A percentile compares a stretch with the other conserved stretches of the same genome.
phyloP scores from a whole-genome alignment of 768 basidiomycete genomes.

The Kockovaella imperatae region DNA sequence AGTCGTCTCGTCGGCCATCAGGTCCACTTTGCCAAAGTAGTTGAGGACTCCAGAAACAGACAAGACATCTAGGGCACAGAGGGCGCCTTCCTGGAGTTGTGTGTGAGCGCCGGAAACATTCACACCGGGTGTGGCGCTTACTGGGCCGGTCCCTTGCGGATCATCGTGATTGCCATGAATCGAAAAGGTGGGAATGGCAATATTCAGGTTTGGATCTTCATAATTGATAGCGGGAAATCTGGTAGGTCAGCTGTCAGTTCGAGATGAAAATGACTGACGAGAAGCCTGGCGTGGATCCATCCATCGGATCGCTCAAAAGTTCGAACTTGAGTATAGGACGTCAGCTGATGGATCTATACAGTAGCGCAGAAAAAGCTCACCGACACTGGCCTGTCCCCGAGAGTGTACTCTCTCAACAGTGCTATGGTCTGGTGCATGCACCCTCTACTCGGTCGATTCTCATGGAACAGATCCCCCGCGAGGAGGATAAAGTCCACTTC shows the following conservation, averaged over 20 bases:
- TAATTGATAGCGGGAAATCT: constrained; percentile 97
- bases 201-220: constrained; percentile 90
- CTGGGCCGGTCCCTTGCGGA: constrained; percentile 88
- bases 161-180: constrained; percentile 99
- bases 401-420: constrained; percentile 77
- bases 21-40: constrained; percentile 94
- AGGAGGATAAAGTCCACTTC: constrained; percentile 89
- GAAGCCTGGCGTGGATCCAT: constrained; percentile 77
- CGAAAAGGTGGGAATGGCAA: constrained; percentile 94
- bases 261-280: constrained; percentile 52
- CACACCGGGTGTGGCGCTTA: constrained; percentile 48
- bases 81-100: constrained; percentile 68
- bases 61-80: constrained; percentile 89
- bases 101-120: background rate
- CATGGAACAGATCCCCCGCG: constrained; percentile 94
- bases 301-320: constrained; percentile 82
- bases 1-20: constrained; percentile 62
- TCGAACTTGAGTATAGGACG: constrained; percentile 54
- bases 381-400: constrained; percentile 77
- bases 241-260: background rate
- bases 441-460: constrained; percentile 87
- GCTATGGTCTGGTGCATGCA: constrained; percentile 83
- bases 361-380: constrained; percentile 14
- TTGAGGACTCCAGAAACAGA: constrained; percentile 90
- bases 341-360: background rate